These are phyloP conservation scores for Leishmania mexicana DNA, from an alignment of 208 protist genomes.

Conservation along the genomic window DNA sequence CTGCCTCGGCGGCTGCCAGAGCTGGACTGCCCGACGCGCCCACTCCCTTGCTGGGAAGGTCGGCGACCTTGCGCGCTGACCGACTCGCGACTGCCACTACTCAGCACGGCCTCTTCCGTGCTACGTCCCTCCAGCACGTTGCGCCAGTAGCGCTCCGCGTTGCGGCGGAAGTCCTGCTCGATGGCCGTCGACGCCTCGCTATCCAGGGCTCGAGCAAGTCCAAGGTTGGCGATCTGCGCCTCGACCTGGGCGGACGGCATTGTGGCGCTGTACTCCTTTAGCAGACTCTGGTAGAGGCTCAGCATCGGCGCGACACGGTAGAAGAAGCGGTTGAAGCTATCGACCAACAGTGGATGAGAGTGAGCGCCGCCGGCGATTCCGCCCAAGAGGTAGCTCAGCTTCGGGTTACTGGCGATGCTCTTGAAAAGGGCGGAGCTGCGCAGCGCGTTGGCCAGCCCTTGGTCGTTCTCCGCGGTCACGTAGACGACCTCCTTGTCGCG, in stretches of 20 bases:
- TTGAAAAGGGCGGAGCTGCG: constrained; percentile 54
- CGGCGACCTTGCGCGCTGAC: constrained; percentile 6
- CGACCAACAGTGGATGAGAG: constrained; percentile 41
- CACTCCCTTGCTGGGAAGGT: constrained; percentile 14
- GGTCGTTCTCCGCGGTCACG: constrained; percentile 64
- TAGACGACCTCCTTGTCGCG: constrained; percentile 61
- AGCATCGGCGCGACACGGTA: constrained; percentile 83
- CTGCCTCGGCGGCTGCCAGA: constrained; percentile 14
- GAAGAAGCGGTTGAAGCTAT: constrained; percentile 82
- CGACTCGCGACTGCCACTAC: constrained; percentile 17
- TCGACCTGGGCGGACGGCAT: constrained; percentile 41
- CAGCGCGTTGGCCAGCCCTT: constrained; percentile 46
- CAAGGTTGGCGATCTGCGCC: constrained; percentile 49
- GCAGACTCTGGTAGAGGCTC: constrained; percentile 58
- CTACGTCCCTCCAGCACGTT: constrained; percentile 75
- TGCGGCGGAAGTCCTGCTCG: constrained; percentile 83
- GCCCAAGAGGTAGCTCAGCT: constrained; percentile 56
- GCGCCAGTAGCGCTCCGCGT: constrained; percentile 89
- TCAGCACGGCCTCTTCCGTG: constrained; percentile 38
- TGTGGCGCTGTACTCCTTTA: constrained; percentile 47
- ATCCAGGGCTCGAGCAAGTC: constrained; percentile 55
- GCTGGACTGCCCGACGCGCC: background rate
- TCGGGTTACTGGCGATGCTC: constrained; percentile 51
- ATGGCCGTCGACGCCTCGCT: constrained; percentile 64
- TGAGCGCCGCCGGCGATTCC: constrained; percentile 1